Conservation (phyloP, 176 grass and related monocot species). For the Melocanna baccifera region DNA sequence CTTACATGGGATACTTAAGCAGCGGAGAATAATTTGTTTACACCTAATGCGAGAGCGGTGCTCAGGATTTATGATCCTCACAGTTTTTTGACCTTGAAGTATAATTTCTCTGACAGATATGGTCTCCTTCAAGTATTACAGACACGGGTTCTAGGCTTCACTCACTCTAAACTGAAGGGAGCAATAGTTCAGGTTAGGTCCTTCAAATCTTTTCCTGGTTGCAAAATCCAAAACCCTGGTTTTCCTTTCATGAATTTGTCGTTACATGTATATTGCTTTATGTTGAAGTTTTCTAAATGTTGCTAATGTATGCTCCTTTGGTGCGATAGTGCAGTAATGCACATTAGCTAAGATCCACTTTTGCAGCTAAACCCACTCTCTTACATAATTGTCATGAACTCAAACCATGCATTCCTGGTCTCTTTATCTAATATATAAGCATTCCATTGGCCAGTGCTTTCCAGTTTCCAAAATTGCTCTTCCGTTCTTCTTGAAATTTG, state of each 20-base stretch:
- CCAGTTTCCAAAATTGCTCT: background rate
- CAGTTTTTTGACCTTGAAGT: constrained; percentile 24
- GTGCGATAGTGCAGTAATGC: background rate
- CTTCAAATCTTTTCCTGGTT: constrained; percentile 21
- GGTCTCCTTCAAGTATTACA: constrained; percentile 87
- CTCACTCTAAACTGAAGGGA: constrained; percentile 77
- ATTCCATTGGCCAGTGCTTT: background rate
- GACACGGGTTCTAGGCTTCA: constrained; percentile 82
- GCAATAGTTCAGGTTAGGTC: constrained; percentile 60
- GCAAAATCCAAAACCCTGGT: background rate
- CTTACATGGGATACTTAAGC: too few relatives aligned
- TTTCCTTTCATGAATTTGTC: background rate
- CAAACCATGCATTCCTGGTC: background rate
- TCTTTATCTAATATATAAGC: background rate
- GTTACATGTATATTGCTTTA: background rate
- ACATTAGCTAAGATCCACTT: background rate
- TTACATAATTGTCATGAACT: background rate
- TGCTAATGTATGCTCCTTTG: background rate
- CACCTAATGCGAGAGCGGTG: too few relatives aligned
- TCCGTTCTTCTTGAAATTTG: too few relatives aligned
- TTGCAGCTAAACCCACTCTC: background rate
- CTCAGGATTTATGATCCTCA: background rate
- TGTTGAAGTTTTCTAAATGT: background rate
- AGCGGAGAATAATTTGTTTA: too few relatives aligned
- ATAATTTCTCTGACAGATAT: constrained; percentile 46